Evolutionary conservation across 2,329 filamentous ascomycete species (phyloP).

Genomic region (Botrytis medusae): DNA sequence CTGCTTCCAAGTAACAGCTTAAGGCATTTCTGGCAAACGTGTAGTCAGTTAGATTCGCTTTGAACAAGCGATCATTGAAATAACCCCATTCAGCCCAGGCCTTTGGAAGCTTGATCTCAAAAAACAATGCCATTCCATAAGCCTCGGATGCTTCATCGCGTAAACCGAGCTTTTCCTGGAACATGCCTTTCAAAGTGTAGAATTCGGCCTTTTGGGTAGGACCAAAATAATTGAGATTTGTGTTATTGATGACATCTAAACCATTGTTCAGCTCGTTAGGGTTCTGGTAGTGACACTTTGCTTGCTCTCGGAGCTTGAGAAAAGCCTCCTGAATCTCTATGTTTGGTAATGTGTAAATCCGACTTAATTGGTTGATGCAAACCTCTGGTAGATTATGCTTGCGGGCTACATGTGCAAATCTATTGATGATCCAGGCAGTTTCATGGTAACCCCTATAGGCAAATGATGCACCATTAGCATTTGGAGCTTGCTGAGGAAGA

Average conservation of each 20-base stretch:
- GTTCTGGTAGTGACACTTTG: conserved; percentile 98
- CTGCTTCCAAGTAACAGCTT: conserved; percentile 93
- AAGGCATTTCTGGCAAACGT: conserved; percentile 86
- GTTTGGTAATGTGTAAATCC: conserved; percentile 97
- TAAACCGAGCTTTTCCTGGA: conserved; percentile 88
- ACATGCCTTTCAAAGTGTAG: conserved; percentile 99
- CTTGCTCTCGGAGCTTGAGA: conserved; percentile 96
- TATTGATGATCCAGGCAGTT: conserved; percentile 99
- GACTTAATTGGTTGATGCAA: conserved; percentile 93
- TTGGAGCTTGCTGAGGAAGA: conserved; percentile 75
- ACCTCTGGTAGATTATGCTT: conserved; percentile 97
- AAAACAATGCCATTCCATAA: conserved; percentile 92
- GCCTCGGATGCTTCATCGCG: conserved; percentile 90
- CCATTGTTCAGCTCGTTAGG: conserved; percentile 87
- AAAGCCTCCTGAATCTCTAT: conserved; percentile 99
- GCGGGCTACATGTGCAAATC: conserved; percentile 94
- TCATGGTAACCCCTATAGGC: conserved; percentile 98
- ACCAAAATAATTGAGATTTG: conserved; percentile 97
- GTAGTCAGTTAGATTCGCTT: conserved; percentile 79
- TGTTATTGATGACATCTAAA: conserved; percentile 98
- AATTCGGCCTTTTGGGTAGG: conserved; percentile 96
- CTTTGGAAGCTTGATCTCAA: conserved; percentile 92
- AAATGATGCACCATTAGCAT: conserved; percentile 85
- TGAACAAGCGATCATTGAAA: conserved; percentile 96
- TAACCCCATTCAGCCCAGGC: conserved; percentile 99